Evolutionary conservation across 768 basidiomycete genomes (phyloP).

Genomic region (Boletus insuetus): DNA sequence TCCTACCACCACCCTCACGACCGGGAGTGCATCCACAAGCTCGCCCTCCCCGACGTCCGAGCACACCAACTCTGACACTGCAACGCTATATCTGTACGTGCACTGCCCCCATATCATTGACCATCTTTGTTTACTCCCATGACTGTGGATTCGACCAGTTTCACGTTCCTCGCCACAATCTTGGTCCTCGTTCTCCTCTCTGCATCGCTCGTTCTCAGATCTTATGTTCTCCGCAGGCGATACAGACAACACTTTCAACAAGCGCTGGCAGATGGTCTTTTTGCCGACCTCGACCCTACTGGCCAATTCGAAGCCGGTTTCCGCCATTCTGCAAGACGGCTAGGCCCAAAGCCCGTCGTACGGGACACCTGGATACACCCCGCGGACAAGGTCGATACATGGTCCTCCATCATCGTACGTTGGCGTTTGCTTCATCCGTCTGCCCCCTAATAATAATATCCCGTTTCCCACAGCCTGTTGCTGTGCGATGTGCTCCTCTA

Average conservation of each 20-base stretch:
- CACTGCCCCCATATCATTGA: constrained; percentile 12
- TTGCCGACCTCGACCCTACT: constrained; percentile 31
- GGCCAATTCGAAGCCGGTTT: background rate
- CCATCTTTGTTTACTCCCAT: background rate
- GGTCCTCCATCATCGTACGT: constrained; percentile 18
- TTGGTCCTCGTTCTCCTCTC: constrained; percentile 66
- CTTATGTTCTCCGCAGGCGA: constrained; percentile 57
- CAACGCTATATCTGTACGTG: constrained; percentile 31
- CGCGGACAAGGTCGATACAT: background rate
- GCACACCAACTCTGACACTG: constrained; percentile 10
- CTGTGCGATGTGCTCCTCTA: constrained; percentile 6
- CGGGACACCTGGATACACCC: constrained; percentile 17
- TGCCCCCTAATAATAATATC: background rate
- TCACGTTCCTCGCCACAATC: constrained; percentile 72
- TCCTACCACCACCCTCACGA: background rate
- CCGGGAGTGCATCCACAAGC: background rate
- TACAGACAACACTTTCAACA: constrained; percentile 53
- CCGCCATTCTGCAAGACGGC: constrained; percentile 4
- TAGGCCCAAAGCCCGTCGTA: constrained; percentile 14
- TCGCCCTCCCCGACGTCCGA: constrained; percentile 3
- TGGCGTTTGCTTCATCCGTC: background rate
- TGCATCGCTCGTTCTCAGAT: constrained; percentile 60
- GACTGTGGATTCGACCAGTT: constrained; percentile 37
- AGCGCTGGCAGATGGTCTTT: constrained; percentile 47
- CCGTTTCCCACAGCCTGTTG: constrained; percentile 14